phyloP scores from a whole-genome alignment of 2,329 filamentous ascomycete species.

The Tympanopsis confertula region DNA sequence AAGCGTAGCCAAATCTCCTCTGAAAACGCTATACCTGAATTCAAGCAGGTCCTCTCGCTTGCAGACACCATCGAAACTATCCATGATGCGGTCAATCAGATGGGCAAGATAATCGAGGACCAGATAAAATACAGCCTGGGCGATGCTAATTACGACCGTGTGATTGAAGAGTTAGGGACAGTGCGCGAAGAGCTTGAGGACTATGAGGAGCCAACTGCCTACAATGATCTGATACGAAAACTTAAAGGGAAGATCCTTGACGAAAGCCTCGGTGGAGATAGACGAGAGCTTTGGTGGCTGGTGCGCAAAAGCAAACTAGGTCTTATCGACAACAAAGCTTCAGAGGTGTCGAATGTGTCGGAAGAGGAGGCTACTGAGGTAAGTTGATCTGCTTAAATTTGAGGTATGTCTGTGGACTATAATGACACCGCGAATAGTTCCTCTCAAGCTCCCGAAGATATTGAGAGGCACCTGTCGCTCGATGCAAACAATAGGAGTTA shows the following conservation, averaged over 20 bases:
- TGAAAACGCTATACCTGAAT: conserved; percentile 77
- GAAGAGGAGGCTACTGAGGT: conserved; percentile 61
- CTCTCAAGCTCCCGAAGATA: too few relatives aligned
- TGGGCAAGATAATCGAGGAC: conserved; percentile 58
- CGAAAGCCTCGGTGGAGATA: conserved; percentile 63
- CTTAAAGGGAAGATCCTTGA: conserved; percentile 64
- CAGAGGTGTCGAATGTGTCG: conserved; percentile 53
- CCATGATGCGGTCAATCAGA: conserved; percentile 59
- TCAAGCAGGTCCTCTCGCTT: conserved; percentile 64
- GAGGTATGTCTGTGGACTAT: too few relatives aligned
- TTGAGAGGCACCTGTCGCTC: too few relatives aligned
- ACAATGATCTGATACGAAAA: conserved; percentile 60
- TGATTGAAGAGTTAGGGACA: conserved; percentile 65
- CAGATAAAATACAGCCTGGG: conserved; percentile 66
- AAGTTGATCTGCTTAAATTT: conserved; percentile 2
- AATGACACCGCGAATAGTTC: too few relatives aligned
- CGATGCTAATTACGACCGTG: conserved; percentile 62
- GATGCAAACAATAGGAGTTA: too few relatives aligned
- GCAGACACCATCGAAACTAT: conserved; percentile 51
- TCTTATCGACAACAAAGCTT: conserved; percentile 54
- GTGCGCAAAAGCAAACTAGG: conserved; percentile 58
- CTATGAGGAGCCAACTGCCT: conserved; percentile 64
- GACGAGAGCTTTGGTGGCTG: conserved; percentile 72
- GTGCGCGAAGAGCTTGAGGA: conserved; percentile 69
- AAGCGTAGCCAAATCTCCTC: conserved; percentile 28